Evolutionary conservation across 805 yeast species (phyloP), one percentile per base, ranked within the genome.

Genomic region (Wickerhamiella qilinensis): DNA sequence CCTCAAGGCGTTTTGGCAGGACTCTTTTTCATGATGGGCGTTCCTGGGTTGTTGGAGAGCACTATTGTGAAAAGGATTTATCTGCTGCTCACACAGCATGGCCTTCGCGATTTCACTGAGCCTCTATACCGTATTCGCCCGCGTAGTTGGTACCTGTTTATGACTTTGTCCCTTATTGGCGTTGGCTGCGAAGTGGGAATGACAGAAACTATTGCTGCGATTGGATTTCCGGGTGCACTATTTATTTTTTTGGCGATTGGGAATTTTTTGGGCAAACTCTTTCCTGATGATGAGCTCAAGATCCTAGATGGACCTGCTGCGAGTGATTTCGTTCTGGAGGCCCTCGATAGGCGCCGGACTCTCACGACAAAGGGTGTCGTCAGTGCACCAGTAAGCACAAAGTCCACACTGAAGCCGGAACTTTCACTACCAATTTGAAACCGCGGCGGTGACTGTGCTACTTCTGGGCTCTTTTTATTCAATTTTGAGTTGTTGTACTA

Each of bases 1-100:
- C 98, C 98, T 0, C 96, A 88, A 54, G 91, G 93, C 6, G 93
- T 88, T 1, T 62, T 88, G 16, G 81, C 95, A 0, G 98, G 98
- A 0, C 63, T 91, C 35, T 88, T 91, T 55, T 86, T 85, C 66
- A 73, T 83, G 43, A 88, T 88, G 97, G 96, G 94, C 0, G 64
- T 83, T 1, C 71, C 77, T 1, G 94, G 94, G 0, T 53, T 88
- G 17, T 65, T 77, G 41, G 71, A 66, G 4, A 83, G 81, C 51
- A 75, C 65, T 3, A 71, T 88, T 3, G 63, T 78, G 3, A 63
- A 68, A 38, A 68, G 80, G 41, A 59, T 88, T 3, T 54, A 77
- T 24, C 82, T 68, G 55, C 43, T 85, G 0, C 68, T 73, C 43
- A 63, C 77, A 2, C 93, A 85, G 44, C 57, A 62, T 9, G 63